These are phyloP conservation scores for Pleomassaria siparia DNA, from an alignment of 2,329 filamentous ascomycete genomes.

Conservation along the genomic window DNA sequence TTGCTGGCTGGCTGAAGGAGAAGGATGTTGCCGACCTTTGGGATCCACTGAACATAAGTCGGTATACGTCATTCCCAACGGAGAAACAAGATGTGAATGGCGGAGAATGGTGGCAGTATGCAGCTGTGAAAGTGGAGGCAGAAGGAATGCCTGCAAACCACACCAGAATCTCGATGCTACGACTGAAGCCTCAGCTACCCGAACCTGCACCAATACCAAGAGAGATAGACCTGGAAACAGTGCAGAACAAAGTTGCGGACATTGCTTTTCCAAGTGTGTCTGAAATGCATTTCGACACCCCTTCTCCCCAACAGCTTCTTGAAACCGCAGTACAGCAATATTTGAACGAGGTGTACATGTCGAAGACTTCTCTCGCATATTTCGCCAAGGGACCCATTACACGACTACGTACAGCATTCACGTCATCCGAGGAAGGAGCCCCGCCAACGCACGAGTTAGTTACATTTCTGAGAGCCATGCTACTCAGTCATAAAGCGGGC, in stretches of 20 bases:
- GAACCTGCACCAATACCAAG: background rate
- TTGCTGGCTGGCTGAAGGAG: slow-evolving; percentile 67
- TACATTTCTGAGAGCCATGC: slow-evolving; percentile 67
- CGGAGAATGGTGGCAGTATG: slow-evolving; percentile 36
- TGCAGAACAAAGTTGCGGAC: background rate
- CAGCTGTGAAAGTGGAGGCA: slow-evolving; percentile 21
- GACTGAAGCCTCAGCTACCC: slow-evolving; percentile 12
- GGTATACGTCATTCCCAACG: slow-evolving; percentile 61
- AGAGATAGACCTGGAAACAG: background rate
- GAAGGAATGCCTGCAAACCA: slow-evolving; percentile 21
- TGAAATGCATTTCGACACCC: slow-evolving; percentile 8
- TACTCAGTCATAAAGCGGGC: slow-evolving; percentile 67
- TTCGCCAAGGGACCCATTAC: slow-evolving; percentile 82
- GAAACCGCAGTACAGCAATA: slow-evolving; percentile 49
- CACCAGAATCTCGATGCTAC: slow-evolving; percentile 35
- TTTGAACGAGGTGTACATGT: slow-evolving; percentile 51
- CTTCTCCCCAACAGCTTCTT: slow-evolving; percentile 49
- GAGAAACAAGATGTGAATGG: slow-evolving; percentile 4
- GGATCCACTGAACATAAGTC: slow-evolving; percentile 39
- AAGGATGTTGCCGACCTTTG: slow-evolving; percentile 49
- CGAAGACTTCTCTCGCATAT: slow-evolving; percentile 74
- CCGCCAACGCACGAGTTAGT: slow-evolving; percentile 65
- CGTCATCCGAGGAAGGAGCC: slow-evolving; percentile 61
- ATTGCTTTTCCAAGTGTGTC: background rate
- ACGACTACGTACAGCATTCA: slow-evolving; percentile 70